Conservation (phyloP, 495 filamentous ascomycete genomes). For the Alectoria sarmentosa region DNA sequence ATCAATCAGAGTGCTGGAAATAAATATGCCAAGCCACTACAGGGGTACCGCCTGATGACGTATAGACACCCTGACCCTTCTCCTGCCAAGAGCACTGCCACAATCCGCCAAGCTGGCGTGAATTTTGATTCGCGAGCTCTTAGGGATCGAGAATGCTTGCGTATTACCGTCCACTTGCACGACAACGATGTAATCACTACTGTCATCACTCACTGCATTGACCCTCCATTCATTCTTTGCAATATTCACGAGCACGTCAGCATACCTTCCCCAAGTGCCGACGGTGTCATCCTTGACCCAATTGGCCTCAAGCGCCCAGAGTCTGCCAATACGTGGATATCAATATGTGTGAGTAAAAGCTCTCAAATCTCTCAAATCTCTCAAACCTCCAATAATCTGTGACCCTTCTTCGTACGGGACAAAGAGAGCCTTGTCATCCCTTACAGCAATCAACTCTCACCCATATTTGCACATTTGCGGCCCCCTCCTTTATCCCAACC, state of each 20-base stretch:
- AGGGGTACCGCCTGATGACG: no score
- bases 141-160: not conserved
- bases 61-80: no score
- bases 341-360: constrained; percentile 7
- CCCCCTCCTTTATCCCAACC: not conserved
- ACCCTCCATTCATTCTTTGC: not conserved
- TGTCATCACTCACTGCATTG: not conserved
- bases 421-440: not conserved
- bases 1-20: no score
- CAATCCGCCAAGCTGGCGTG: not conserved
- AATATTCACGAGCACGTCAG: not conserved
- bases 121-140: not conserved
- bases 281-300: not conserved
- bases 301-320: not conserved
- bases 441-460: not conserved
- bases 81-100: constrained; percentile 6
- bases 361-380: not conserved
- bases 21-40: no score
- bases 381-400: not conserved
- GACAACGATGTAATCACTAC: not conserved
- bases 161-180: not conserved
- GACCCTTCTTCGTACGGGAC: not conserved
- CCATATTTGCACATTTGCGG: not conserved
- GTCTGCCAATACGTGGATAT: not conserved
- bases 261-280: not conserved